These are phyloP conservation scores for Aeschynomene evenia DNA, from an alignment of 306 rosid species.

Conservation along the genomic window DNA sequence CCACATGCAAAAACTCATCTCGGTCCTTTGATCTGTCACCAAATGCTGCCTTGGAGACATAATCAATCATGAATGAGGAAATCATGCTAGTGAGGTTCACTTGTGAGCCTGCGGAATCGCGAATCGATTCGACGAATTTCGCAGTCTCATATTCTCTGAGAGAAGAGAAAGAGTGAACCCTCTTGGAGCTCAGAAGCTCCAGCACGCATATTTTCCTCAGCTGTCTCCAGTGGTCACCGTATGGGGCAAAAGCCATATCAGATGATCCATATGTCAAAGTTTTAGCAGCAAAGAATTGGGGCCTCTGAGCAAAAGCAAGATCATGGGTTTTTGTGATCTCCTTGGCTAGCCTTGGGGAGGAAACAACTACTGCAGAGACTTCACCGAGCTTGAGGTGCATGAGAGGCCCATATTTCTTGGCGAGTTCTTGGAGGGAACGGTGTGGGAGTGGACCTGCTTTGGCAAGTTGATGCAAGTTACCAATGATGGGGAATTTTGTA, in stretches of 20 bases:
- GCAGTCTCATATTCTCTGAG: slow-evolving; percentile 16
- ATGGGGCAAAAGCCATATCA: slow-evolving; percentile 15
- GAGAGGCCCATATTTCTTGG: neutral
- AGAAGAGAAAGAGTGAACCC: slow-evolving; percentile 8
- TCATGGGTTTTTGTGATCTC: slow-evolving; percentile 2
- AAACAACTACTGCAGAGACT: neutral
- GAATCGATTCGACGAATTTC: slow-evolving; percentile 11
- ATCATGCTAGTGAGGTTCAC: slow-evolving; percentile 12
- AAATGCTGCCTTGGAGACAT: slow-evolving; percentile 19
- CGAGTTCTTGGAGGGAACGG: neutral
- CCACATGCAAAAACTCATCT: neutral
- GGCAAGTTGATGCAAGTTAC: slow-evolving; percentile 16
- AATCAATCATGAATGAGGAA: neutral
- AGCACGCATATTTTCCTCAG: slow-evolving; percentile 4
- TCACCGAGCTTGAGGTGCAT: slow-evolving; percentile 8
- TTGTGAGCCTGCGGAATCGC: neutral
- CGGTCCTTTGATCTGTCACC: neutral
- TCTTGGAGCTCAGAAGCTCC: slow-evolving; percentile 13
- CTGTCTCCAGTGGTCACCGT: slow-evolving; percentile 14
- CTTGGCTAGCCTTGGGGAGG: slow-evolving; percentile 14
- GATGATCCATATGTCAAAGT: neutral
- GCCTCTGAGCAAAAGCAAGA: neutral
- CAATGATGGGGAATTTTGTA: slow-evolving; percentile 12
- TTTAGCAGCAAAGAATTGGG: neutral
- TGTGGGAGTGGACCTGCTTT: neutral